Evolutionary conservation across 2,329 filamentous ascomycete genomes (phyloP).

Genomic region (Phyllosticta paracitricarpa): DNA sequence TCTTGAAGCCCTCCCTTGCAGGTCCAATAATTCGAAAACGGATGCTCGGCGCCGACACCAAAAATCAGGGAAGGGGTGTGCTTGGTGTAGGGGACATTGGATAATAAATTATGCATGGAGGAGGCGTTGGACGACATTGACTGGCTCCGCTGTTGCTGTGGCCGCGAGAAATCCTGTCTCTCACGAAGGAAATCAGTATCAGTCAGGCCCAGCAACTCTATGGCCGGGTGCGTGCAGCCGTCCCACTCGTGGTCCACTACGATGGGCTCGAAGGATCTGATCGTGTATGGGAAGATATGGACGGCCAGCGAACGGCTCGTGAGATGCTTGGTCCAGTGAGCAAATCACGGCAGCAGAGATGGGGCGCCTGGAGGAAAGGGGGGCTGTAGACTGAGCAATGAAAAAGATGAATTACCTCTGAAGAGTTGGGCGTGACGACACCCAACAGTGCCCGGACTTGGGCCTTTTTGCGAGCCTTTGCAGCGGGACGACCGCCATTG

Average conservation of each 20-base stretch:
- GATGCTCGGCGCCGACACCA: conserved; percentile 68
- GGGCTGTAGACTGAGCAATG: background rate
- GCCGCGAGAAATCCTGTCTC: conserved; percentile 7
- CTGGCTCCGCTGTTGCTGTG: conserved; percentile 11
- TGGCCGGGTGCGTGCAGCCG: conserved; percentile 7
- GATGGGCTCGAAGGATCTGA: conserved; percentile 7
- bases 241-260: conserved; percentile 7
- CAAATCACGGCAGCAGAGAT: background rate
- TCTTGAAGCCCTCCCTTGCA: conserved; percentile 65
- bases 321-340: conserved; percentile 7
- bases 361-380: background rate
- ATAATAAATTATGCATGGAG: conserved; percentile 47
- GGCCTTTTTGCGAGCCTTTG: conserved; percentile 8
- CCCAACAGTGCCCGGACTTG: conserved; percentile 4
- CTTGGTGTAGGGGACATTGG: conserved; percentile 61
- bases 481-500: conserved; percentile 9
- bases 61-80: conserved; percentile 68
- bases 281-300: conserved; percentile 9
- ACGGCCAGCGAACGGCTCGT: conserved; percentile 8
- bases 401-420: conserved; percentile 4
- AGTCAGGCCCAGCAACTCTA: conserved; percentile 9
- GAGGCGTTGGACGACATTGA: conserved; percentile 29
- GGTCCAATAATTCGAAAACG: conserved; percentile 79
- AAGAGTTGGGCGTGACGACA: conserved; percentile 7
- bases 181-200: conserved; percentile 6